Evolutionary conservation across 441 rosid genomes (phyloP).

Genomic region (Pelargonium myrrhifolium): DNA sequence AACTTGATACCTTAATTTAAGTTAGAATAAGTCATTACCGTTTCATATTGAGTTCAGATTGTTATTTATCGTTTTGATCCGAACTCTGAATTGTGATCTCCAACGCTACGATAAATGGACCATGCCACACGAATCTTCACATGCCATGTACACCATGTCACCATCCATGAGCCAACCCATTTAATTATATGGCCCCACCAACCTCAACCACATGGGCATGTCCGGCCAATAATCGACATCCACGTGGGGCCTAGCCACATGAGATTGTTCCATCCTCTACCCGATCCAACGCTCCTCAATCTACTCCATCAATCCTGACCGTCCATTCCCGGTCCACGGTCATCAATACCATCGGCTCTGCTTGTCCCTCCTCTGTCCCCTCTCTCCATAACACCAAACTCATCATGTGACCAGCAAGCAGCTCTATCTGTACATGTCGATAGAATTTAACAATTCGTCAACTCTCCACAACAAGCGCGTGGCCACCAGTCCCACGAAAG

Average conservation of each 20-base stretch:
- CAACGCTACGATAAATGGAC: too few species aligned
- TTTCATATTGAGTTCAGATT: too few species aligned
- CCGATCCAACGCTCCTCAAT: background rate
- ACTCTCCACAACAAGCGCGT: background rate
- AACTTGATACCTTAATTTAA: too few species aligned
- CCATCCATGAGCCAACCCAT: background rate
- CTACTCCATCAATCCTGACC: background rate
- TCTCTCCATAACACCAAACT: background rate
- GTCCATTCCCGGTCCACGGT: background rate
- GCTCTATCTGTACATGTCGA: background rate
- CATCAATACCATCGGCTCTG: background rate
- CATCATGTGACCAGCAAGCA: background rate
- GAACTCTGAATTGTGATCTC: too few species aligned
- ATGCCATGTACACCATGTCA: background rate
- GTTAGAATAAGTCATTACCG: too few species aligned
- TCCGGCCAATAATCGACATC: background rate
- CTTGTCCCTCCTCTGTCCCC: background rate
- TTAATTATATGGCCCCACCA: background rate
- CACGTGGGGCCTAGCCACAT: background rate
- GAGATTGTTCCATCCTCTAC: background rate
- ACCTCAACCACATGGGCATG: background rate
- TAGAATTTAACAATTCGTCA: background rate
- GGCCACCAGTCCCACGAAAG: background rate
- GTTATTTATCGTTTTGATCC: too few species aligned
- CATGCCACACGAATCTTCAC: too few species aligned